phyloP scores from a whole-genome alignment of 305 asterid species.

The Solanum hybrid region DNA sequence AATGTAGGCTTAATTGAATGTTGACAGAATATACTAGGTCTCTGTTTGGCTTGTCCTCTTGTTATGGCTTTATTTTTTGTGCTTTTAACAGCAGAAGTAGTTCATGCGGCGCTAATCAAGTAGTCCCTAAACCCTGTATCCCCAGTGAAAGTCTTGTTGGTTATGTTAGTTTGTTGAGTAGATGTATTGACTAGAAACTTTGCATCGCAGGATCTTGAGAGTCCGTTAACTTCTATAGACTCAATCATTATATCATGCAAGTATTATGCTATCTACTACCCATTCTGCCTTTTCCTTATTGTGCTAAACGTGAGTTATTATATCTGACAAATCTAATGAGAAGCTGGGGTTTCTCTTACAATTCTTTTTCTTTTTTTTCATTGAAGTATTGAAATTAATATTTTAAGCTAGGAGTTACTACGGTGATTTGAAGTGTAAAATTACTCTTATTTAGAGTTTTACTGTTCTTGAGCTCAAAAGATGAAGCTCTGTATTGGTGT shows the following conservation, averaged over 20 bases:
- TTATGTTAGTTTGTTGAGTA: neutral
- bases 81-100: neutral
- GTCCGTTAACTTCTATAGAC: neutral
- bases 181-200: neutral
- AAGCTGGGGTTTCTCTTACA: neutral
- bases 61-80: neutral
- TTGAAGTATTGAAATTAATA: neutral
- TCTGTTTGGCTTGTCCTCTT: neutral
- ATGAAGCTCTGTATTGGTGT: neutral
- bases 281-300: neutral
- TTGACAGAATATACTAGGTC: neutral
- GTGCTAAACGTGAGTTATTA: neutral
- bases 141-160: neutral
- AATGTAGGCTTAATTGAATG: neutral
- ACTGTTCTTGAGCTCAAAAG: neutral
- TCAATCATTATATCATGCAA: neutral
- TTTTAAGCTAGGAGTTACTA: neutral
- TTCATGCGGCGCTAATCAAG: neutral
- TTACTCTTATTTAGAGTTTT: neutral
- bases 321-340: neutral
- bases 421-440: neutral
- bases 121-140: neutral
- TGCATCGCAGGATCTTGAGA: neutral
- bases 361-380: neutral
- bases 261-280: neutral